Evolutionary conservation across 306 rosid species (phyloP), one percentile per base, ranked within the genome.

Genomic region (Coriaria nepalensis): DNA sequence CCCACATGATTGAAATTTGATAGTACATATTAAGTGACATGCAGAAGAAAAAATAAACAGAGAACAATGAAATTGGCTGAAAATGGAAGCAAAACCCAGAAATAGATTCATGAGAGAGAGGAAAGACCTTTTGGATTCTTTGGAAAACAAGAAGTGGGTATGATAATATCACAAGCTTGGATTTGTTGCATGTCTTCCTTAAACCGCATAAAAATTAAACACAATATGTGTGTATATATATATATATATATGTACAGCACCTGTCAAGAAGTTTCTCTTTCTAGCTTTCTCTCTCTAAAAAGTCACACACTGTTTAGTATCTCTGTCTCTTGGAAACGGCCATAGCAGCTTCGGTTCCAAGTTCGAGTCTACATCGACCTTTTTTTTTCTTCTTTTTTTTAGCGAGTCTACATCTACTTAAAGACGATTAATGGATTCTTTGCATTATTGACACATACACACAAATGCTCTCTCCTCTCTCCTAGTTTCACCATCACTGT

Each of bases 401-500:
- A n/a, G n/a, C 29, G 29, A 20, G 29, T 20, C 29, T 20, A 20
- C 29, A 20, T 20, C 29, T 3, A 1, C 29, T 20, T 20, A 20
- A 20, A 20, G 29, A 20, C 29, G 29, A 20, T 20, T 20, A 20
- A 20, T 20, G 29, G 29, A 20, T 20, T 20, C 29, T 20, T 20
- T 20, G 29, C 29, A 20, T 20, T 49, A 20, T 20, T 49, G 37
- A 37, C 7, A 8, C 66, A 60, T 35, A 60, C 71, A 64, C 71
- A 64, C 65, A 54, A 55, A 68, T 60, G n/a, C 49, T 51, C 59
- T 45, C 68, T 44, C 42, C 10, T 20, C 53, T 61, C 2, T 43
- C 73, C 64, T 62, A 8, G 4, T 45, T 43, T 65, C 73, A 50
- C 65, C 63, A 61, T 46, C 53, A 14, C 35, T 39, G 9, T 35